Conservation (phyloP, 202 grass and related monocot species). For the Setaria viridis region DNA sequence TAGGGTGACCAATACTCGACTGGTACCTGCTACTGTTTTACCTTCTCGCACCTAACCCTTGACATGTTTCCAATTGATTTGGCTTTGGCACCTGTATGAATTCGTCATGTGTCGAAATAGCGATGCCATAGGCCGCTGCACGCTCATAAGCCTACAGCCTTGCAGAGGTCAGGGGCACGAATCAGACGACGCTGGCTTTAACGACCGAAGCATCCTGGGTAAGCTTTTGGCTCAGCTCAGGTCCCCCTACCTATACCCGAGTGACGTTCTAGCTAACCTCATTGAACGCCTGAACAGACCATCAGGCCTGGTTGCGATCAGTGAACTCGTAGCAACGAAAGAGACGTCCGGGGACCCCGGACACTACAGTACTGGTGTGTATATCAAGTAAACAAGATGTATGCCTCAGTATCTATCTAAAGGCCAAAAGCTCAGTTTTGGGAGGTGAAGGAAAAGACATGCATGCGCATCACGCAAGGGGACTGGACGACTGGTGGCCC, state of each 20-base stretch:
- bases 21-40: constrained; percentile 36
- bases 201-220: not conserved
- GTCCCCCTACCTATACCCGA: constrained; percentile 4
- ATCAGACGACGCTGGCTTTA: constrained; percentile 29
- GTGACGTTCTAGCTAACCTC: constrained; percentile 46
- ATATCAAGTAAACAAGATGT: constrained; percentile 4
- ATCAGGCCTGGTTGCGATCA: not conserved
- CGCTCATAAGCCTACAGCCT: constrained; percentile 4
- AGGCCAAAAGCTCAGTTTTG: not conserved
- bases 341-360: not conserved
- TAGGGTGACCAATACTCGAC: constrained; percentile 41
- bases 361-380: not conserved
- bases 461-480: not conserved
- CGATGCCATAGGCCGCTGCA: constrained; percentile 13
- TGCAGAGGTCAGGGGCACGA: constrained; percentile 4
- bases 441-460: not conserved
- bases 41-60: constrained; percentile 52
- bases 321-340: not conserved
- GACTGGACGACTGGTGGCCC: not conserved
- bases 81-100: not conserved
- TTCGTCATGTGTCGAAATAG: constrained; percentile 47
- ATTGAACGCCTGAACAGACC: not conserved
- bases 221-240: constrained; percentile 33
- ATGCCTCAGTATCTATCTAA: not conserved
- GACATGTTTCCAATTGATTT: constrained; percentile 21